Evolutionary conservation across 768 basidiomycete species (phyloP), one percentile per base, ranked within the genome.

Genomic region (Rhodotorula paludigena): DNA sequence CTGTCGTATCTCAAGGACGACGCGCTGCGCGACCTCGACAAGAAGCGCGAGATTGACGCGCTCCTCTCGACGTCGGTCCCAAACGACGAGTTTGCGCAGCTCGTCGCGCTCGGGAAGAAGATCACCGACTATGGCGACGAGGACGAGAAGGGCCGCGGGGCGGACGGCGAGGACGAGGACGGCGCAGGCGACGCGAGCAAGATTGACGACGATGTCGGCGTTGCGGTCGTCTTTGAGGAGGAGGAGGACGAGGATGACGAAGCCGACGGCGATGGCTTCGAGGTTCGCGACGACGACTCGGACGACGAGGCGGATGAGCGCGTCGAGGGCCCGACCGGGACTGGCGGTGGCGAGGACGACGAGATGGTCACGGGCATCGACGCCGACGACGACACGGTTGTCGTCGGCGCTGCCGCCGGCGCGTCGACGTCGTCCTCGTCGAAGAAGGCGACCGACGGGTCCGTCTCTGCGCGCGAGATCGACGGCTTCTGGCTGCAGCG

Each of bases 401-500:
- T 97, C 67, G 89, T 89, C 35, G 86, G 85, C 64, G 86, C 83
- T 53, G 81, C 85, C 0, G 4, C 33, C 8, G 36, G 38, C 38
- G 38, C 54, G 14, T 18, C 21, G 18, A 82, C 82, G 3, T 57
- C 59, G 51, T 59, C 51, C 69, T 52, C 41, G 12, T 73, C 49
- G 82, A 83, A 69, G 77, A 82, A 61, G 85, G 86, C 74, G 81
- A 89, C 78, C 1, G 60, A 65, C 86, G 89, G 90, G 73, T 80
- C 86, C 60, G 87, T 98, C 47, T 87, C 91, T 0, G 92, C 92
- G 0, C 91, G 96, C 69, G 83, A 87, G 57, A 87, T 99, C 75
- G 94, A 99, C 77, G 94, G 85, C 35, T 98, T 98, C 85, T 99
- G 93, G 93, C 90, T 99, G 0, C 96, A 99, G 76, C 87, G 93